A percentile compares a stretch with the other conserved stretches of the same genome.
These are phyloP conservation scores for Lecanicillium sp. DNA, from an alignment of 2,329 filamentous ascomycete genomes.

Conservation along the genomic window DNA sequence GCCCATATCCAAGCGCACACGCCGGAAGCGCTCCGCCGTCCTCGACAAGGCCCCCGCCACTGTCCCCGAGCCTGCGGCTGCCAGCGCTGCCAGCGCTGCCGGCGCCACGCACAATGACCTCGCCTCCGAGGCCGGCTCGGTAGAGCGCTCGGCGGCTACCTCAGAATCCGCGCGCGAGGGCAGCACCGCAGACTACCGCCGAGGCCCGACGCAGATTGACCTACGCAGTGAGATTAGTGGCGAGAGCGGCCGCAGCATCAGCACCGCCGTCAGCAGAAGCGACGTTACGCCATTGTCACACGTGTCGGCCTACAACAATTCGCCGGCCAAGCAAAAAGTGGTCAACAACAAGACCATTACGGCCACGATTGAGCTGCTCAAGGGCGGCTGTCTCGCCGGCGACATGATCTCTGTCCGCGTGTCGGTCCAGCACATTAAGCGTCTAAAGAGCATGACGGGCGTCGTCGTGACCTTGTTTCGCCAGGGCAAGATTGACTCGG, in stretches of 20 bases:
- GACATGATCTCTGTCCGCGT: conserved; percentile 77
- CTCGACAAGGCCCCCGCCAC: conserved; percentile 35
- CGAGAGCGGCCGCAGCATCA: conserved; percentile 63
- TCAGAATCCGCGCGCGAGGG: conserved; percentile 36
- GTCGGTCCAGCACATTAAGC: conserved; percentile 79
- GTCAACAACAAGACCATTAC: conserved; percentile 75
- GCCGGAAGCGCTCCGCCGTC: conserved; percentile 50
- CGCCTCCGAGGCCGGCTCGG: conserved; percentile 30
- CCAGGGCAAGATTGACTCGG: conserved; percentile 82
- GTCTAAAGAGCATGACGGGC: conserved; percentile 83
- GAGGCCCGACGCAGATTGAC: conserved; percentile 42
- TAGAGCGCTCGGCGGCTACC: conserved; percentile 34
- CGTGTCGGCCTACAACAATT: conserved; percentile 23
- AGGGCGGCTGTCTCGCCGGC: conserved; percentile 78
- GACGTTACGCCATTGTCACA: conserved; percentile 33
- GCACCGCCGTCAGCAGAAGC: conserved; percentile 53
- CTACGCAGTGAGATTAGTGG: conserved; percentile 63
- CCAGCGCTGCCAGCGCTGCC: not conserved
- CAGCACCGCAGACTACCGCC: conserved; percentile 28
- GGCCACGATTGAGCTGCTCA: conserved; percentile 74
- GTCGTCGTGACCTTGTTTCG: conserved; percentile 90
- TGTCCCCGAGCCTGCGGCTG: conserved; percentile 31
- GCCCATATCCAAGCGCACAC: conserved; percentile 67
- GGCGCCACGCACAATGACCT: conserved; percentile 24
- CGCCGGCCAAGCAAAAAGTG: conserved; percentile 33